Percentiles rank a stretch among this genome's conserved stretches.
These are phyloP conservation scores for Aspergillus bridgeri DNA, from an alignment of 495 filamentous ascomycete genomes.

Conservation along the genomic window DNA sequence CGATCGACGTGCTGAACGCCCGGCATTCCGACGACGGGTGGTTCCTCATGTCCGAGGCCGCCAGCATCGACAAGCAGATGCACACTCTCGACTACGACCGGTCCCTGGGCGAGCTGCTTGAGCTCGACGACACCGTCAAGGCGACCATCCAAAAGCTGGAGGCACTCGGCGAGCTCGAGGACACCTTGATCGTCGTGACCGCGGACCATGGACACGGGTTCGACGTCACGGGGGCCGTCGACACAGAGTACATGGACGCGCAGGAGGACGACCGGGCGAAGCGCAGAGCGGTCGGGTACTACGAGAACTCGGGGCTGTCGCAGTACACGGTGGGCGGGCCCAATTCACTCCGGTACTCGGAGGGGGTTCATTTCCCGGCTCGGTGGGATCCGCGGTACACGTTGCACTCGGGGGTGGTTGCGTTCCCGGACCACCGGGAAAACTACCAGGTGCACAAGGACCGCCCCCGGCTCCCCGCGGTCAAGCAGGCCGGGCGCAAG, in stretches of 20 bases:
- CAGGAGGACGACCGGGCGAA: constrained; percentile 59
- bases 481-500: constrained; percentile 29
- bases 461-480: constrained; percentile 56
- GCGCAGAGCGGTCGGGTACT: constrained; percentile 64
- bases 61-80: constrained; percentile 79
- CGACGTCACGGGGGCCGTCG: constrained; percentile 55
- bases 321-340: constrained; percentile 56
- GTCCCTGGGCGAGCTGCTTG: constrained; percentile 68
- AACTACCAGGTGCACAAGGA: constrained; percentile 58
- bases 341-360: constrained; percentile 49
- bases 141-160: constrained; percentile 62
- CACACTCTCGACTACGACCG: constrained; percentile 73
- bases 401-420: constrained; percentile 60
- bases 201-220: constrained; percentile 79
- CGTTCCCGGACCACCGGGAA: constrained; percentile 65
- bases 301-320: constrained; percentile 61
- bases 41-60: constrained; percentile 75
- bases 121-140: constrained; percentile 70
- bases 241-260: constrained; percentile 56
- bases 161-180: constrained; percentile 51
- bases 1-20: constrained; percentile 63
- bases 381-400: constrained; percentile 78
- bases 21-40: constrained; percentile 64
- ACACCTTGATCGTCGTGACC: constrained; percentile 67
- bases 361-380: constrained; percentile 63